Conservation (phyloP, 164 flowering plant species). For the Stephania yunnanensis region DNA sequence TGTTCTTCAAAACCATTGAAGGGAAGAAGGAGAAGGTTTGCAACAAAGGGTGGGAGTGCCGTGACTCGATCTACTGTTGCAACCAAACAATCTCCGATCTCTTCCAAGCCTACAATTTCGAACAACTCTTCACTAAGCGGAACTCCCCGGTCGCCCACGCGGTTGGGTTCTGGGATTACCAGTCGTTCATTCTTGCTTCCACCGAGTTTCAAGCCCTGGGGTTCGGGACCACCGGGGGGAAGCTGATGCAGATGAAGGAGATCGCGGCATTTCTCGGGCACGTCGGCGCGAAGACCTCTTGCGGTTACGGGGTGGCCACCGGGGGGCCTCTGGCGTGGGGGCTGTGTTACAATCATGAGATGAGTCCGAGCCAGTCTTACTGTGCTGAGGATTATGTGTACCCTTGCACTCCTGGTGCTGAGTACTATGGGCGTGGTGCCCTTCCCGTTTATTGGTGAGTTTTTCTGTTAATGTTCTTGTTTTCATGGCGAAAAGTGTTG, state of each 20-base stretch:
- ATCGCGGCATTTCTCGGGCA: constrained; percentile 84
- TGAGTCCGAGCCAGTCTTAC: constrained; percentile 76
- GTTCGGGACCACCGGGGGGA: constrained; percentile 85
- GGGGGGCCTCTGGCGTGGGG: constrained; percentile 95
- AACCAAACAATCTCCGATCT: constrained; percentile 71
- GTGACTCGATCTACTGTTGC: constrained; percentile 53
- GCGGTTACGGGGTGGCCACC: constrained; percentile 87
- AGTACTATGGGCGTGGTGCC: constrained; percentile 93
- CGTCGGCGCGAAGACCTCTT: constrained; percentile 77
- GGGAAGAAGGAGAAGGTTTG: constrained; percentile 40
- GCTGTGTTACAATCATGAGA: constrained; percentile 75
- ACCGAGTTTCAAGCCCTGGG: constrained; percentile 60
- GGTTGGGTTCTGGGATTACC: constrained; percentile 81
- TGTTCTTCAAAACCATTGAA: too few relatives aligned
- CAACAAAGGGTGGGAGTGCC: constrained; percentile 73
- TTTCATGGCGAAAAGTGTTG: too few relatives aligned
- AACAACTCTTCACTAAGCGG: constrained; percentile 77
- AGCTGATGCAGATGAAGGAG: constrained; percentile 68
- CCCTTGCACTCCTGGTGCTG: constrained; percentile 88
- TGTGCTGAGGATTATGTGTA: constrained; percentile 59
- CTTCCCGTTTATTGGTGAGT: constrained; percentile 80
- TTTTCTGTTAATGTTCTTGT: too few relatives aligned
- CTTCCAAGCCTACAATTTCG: constrained; percentile 72
- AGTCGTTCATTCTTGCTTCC: constrained; percentile 68
- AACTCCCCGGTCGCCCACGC: constrained; percentile 83